These are phyloP conservation scores for Sporodiniella umbellata DNA, from an alignment of 371 early-diverging fungal species.

Conservation along the genomic window DNA sequence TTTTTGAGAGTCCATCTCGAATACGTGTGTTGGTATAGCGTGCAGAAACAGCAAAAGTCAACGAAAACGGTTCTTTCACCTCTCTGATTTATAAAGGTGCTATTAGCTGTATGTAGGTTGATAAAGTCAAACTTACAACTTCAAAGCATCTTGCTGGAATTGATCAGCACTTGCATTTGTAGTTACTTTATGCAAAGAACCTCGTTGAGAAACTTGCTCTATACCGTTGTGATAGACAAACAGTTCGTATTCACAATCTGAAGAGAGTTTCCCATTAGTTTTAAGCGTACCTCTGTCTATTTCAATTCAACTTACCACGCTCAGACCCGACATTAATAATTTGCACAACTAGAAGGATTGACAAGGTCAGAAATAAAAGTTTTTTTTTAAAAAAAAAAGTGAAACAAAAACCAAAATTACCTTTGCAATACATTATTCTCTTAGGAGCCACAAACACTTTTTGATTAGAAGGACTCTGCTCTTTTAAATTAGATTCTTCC, in stretches of 20 bases:
- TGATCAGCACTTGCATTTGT: constrained; percentile 11
- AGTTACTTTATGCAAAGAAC: constrained; percentile 9
- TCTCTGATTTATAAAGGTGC: no score
- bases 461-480: background rate
- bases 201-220: constrained; percentile 6
- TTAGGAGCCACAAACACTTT: constrained; percentile 9
- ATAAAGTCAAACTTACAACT: constrained; percentile 7
- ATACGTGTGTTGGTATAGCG: constrained; percentile 15
- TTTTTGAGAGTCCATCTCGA: constrained; percentile 14
- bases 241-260: constrained; percentile 22
- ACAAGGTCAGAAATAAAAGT: no score
- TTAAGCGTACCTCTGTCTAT: no score
- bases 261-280: background rate
- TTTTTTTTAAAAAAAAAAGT: background rate
- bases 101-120: no score
- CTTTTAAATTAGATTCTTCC: background rate
- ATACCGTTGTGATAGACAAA: constrained; percentile 10
- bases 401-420: no score
- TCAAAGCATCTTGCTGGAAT: constrained; percentile 14
- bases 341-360: constrained; percentile 26
- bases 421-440: constrained; percentile 21
- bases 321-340: constrained; percentile 19
- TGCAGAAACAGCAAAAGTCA: constrained; percentile 19
- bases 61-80: constrained; percentile 18
- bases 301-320: constrained; percentile 10